Evolutionary conservation across 345 rosid species (phyloP), one percentile per base, ranked within the genome.

Genomic region (Triadica sebifera): DNA sequence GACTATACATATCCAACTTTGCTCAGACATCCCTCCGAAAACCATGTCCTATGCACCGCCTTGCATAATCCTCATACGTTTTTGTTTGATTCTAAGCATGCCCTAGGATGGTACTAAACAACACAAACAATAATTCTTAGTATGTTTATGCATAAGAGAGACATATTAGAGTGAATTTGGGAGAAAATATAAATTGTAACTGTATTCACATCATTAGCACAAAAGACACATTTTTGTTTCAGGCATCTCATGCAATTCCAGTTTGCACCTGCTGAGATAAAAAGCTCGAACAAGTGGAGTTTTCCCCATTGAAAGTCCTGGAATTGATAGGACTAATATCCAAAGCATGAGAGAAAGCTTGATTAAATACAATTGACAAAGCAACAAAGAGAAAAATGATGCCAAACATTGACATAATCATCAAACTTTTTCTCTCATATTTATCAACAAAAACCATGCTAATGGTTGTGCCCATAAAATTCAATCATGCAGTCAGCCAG

Each of bases 401-500:
- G 5, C 97, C 95, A 58, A 81, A 24, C 96, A 92, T 82, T 3
- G 98, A 92, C 49, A 94, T 59, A n/a, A 92, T 79, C 97, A 92
- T 89, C 56, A 94, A 34, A 80, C 80, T 87, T 73, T 91, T 82
- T 79, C 98, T 87, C 12, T 98, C 98, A 19, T 85, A 89, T 65
- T 92, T 77, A 68, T 92, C 97, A 3, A 94, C 95, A 64, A 85
- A 87, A 70, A 71, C 38, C 95, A 92, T 88, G 57, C 98, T 94
- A 37, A 87, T 83, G 4, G 92, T 58, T 12, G 98, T 81, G n/a
- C 98, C 97, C 1, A 89, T 0, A 0, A 93, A 92, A 49, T 94
- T 94, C 19, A 94, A 87, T 62, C 98, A 93, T 0, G 98, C n/a
- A n/a, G n/a, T n/a, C n/a, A n/a, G n/a, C n/a, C 85, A 38, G 98